Evolutionary conservation across 257 asterid species (phyloP), one percentile per base, ranked within the genome.

Genomic region (Solanum clarkiae): DNA sequence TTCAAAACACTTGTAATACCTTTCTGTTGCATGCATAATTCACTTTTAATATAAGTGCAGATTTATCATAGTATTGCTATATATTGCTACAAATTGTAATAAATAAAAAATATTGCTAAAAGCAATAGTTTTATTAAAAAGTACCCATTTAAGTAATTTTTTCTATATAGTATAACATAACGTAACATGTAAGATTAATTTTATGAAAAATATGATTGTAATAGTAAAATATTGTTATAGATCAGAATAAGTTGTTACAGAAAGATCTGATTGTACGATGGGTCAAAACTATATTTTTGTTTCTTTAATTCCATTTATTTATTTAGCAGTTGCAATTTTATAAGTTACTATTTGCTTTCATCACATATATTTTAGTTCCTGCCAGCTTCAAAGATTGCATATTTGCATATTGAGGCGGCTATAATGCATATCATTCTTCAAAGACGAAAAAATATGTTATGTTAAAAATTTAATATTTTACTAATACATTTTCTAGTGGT

Each of bases 131-230:
- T 29, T 29, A 29, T 29, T 29, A 29, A 29, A 29, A 29, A 29
- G 32, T 29, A 29, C 3, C 3, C 32, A 0, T 29, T 29, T 29
- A 29, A 29, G 32, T 29, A 29, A 29, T 29, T 29, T 29, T 29
- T 29, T 29, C 32, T 29, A 29, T 55, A 16, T 55, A 16, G 14
- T 29, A 65, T 65, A 66, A 15, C 7, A 13, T 26, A 26, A 6
- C 10, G 14, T 3, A 29, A 66, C 1, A 7, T 15, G 1, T 0
- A 29, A 13, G 10, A 65, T 24, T 3, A 0, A 5, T 62, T 62
- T 10, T 1, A 0, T 4, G 1, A 3, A 3, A 65, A 14, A 65
- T 0, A 1, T 29, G 4, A 16, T 17, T 56, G 1, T 17, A 16
- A 16, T 56, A 55, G 6, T 16, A 20, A 55, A 55, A 55, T 55